These are phyloP conservation scores for Neolentinus lepideus DNA, from an alignment of 1,284 basidiomycete species.

Conservation along the genomic window DNA sequence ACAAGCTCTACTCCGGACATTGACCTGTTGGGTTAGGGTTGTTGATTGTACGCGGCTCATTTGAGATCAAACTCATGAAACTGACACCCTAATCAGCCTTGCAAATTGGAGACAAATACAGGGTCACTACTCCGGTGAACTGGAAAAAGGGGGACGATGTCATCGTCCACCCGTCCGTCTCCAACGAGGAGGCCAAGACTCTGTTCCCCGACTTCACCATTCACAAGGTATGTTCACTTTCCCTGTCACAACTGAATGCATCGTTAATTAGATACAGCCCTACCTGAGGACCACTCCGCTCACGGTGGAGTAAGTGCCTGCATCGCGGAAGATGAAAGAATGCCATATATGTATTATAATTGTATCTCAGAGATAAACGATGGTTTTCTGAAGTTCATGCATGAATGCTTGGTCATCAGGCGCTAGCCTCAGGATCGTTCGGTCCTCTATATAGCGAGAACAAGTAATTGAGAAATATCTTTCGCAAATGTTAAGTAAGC, in stretches of 20 bases:
- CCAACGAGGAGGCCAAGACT: constrained; percentile 83
- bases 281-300: constrained; percentile 76
- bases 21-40: constrained; percentile 27
- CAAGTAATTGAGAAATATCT: too few relatives aligned
- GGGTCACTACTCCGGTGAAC: constrained; percentile 84
- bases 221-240: constrained; percentile 46
- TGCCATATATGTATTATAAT: constrained; percentile 7
- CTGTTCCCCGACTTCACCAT: constrained; percentile 72
- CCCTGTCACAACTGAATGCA: neutral
- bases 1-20: constrained; percentile 6
- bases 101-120: constrained; percentile 90
- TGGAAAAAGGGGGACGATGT: constrained; percentile 94
- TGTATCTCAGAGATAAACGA: neutral
- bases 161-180: constrained; percentile 89
- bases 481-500: too few relatives aligned
- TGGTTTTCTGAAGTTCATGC: too few relatives aligned
- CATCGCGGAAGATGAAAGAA: neutral
- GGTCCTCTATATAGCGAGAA: too few relatives aligned
- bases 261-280: constrained; percentile 32
- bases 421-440: too few relatives aligned
- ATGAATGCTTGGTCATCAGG: too few relatives aligned
- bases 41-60: constrained; percentile 51
- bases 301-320: constrained; percentile 30
- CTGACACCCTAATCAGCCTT: constrained; percentile 42
- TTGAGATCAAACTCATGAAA: neutral